phyloP scores from a whole-genome alignment of 2,329 filamentous ascomycete species.

The Calonectria naviculata region DNA sequence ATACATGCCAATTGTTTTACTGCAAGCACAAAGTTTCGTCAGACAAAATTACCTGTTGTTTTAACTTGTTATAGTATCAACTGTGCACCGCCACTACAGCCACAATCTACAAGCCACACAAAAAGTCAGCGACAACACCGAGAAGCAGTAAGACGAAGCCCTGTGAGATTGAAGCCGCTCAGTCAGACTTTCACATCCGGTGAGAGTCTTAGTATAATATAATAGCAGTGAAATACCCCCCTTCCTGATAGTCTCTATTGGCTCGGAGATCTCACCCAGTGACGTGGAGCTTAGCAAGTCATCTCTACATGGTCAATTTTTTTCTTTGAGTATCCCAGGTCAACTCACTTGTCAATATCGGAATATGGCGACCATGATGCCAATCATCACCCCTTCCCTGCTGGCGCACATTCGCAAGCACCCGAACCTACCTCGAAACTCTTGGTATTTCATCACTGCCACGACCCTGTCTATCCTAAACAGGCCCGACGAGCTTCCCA shows the following conservation, averaged over 20 bases:
- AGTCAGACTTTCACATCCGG: not conserved
- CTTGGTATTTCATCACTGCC: conserved; percentile 41
- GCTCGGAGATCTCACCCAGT: not conserved
- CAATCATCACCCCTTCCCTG: conserved; percentile 37
- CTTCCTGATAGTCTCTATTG: not conserved
- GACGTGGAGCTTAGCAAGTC: not conserved
- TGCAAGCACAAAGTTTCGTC: no score
- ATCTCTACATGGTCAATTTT: not conserved
- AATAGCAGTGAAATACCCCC: not conserved
- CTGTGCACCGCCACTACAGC: not conserved
- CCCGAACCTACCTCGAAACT: conserved; percentile 36
- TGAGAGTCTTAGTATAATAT: not conserved
- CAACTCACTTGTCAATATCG: not conserved
- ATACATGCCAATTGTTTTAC: no score
- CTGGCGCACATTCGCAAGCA: conserved; percentile 34
- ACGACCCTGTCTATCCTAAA: conserved; percentile 38
- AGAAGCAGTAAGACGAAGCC: not conserved
- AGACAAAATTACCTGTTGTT: not conserved
- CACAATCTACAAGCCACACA: not conserved
- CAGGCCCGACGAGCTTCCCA: conserved; percentile 36
- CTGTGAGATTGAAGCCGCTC: not conserved
- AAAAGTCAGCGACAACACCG: not conserved
- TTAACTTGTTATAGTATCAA: no score
- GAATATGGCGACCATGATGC: conserved; percentile 23
- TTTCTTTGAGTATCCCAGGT: not conserved